phyloP scores from a whole-genome alignment of 2,329 filamentous ascomycete species.

The Fusarium multiceps region DNA sequence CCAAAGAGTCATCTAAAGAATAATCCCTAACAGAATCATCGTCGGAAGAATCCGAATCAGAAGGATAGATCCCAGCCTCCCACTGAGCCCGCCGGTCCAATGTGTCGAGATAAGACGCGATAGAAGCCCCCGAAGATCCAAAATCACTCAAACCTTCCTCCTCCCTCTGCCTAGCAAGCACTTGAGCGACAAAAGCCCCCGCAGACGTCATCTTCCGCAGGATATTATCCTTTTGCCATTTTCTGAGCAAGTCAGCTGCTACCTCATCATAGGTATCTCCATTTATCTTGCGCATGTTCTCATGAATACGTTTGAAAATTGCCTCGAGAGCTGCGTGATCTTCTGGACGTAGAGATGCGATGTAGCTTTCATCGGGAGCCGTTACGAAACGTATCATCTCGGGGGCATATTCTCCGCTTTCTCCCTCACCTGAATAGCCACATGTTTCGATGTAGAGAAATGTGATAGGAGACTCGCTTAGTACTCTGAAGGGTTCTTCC shows the following conservation, averaged over 20 bases:
- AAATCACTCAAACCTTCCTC: not conserved
- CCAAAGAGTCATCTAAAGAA: not conserved
- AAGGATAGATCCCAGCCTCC: not conserved
- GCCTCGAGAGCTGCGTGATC: not conserved
- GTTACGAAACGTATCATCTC: rapidly evolving
- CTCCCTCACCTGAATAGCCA: not conserved
- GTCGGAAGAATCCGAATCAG: not conserved
- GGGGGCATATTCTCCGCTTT: not conserved
- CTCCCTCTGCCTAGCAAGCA: not conserved
- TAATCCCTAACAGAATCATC: not conserved
- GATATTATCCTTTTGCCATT: not conserved
- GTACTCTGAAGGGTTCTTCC: not conserved
- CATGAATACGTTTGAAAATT: not conserved
- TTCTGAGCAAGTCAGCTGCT: not conserved
- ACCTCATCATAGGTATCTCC: not conserved
- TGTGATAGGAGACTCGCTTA: not conserved
- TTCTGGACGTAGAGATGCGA: not conserved
- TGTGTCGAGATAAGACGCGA: not conserved
- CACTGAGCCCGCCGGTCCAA: not conserved
- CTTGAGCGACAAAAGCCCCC: not conserved
- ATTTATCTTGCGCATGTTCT: not conserved
- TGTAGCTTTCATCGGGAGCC: not conserved
- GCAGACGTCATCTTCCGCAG: not conserved
- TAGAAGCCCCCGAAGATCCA: not conserved
- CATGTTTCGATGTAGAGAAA: not conserved